These are phyloP conservation scores for Urochloa ruziziensis DNA, from an alignment of 176 grass and related monocot genomes.

Conservation along the genomic window DNA sequence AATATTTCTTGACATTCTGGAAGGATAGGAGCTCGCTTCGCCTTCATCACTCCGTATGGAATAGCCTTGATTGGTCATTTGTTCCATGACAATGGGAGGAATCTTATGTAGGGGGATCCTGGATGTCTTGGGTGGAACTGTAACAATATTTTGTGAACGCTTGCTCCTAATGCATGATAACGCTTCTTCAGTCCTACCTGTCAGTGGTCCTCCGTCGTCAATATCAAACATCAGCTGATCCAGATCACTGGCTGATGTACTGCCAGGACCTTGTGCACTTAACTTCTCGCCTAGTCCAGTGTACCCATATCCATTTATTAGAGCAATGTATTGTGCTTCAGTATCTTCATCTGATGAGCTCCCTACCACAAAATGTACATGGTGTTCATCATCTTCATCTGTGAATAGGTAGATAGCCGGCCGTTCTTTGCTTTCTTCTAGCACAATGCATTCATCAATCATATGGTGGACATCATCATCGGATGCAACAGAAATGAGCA, in stretches of 20 bases:
- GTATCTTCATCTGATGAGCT: conserved; percentile 31
- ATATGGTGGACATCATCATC: conserved; percentile 65
- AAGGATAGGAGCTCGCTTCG: not conserved
- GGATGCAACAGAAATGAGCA: conserved; percentile 52
- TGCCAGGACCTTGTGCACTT: conserved; percentile 12
- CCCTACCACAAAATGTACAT: conserved; percentile 43
- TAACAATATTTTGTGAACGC: not conserved
- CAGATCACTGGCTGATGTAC: conserved; percentile 25
- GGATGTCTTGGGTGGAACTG: not conserved
- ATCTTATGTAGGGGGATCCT: not conserved
- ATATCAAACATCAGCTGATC: conserved; percentile 49
- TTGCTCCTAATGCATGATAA: not conserved
- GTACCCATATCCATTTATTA: conserved; percentile 44
- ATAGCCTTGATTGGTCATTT: conserved; percentile 8
- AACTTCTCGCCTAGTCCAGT: conserved; percentile 5
- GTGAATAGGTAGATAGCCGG: conserved; percentile 59
- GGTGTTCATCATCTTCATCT: conserved; percentile 38
- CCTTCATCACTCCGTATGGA: not conserved
- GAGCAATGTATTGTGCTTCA: conserved; percentile 46
- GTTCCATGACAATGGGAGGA: not conserved
- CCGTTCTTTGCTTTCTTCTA: conserved; percentile 36
- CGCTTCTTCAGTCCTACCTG: conserved; percentile 7
- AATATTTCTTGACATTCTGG: not conserved
- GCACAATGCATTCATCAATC: conserved; percentile 58
- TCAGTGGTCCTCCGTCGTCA: not conserved